A percentile compares a stretch with the other conserved stretches of the same genome.
Conservation (phyloP, 73 alveolate species). For the Paramecium caudatum region DNA sequence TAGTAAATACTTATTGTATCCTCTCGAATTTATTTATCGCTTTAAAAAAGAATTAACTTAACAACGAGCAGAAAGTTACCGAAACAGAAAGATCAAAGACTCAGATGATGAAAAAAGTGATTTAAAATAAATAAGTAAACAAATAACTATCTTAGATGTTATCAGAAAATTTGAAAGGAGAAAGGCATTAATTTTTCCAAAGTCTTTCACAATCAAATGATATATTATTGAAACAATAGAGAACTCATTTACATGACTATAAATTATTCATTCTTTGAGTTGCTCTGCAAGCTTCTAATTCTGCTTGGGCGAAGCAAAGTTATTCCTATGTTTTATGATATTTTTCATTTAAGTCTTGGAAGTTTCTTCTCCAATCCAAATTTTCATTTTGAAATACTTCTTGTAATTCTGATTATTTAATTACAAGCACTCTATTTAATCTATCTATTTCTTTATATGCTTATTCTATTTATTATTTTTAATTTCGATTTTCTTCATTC, state of each 20-base stretch:
- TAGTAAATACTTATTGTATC: background rate
- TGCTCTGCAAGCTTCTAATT: conserved; percentile 55
- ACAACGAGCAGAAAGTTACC: conserved; percentile 26
- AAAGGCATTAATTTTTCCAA: conserved; percentile 20
- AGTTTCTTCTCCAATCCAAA: conserved; percentile 60
- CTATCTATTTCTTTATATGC: conserved; percentile 47
- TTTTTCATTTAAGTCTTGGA: conserved; percentile 48
- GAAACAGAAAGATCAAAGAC: conserved; percentile 6
- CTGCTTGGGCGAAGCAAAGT: conserved; percentile 53
- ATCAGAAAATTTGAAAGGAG: conserved; percentile 42
- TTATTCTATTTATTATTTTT: background rate
- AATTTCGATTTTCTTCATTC: conserved; percentile 44
- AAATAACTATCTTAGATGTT: background rate
- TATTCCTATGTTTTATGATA: conserved; percentile 58
- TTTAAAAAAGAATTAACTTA: background rate
- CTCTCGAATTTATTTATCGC: conserved; percentile 2
- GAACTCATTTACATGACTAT: conserved; percentile 30
- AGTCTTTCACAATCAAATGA: conserved; percentile 26
- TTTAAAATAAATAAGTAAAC: background rate
- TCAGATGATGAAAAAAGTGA: conserved; percentile 48
- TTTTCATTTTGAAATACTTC: background rate
- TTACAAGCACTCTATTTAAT: conserved; percentile 16
- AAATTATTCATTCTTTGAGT: conserved; percentile 19
- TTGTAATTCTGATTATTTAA: conserved; percentile 11
- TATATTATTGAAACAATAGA: too few species aligned